Percentiles rank a stretch among this genome's conserved stretches.
These are phyloP conservation scores for Boletellus emodensis DNA, from an alignment of 768 basidiomycete species.

Conservation along the genomic window DNA sequence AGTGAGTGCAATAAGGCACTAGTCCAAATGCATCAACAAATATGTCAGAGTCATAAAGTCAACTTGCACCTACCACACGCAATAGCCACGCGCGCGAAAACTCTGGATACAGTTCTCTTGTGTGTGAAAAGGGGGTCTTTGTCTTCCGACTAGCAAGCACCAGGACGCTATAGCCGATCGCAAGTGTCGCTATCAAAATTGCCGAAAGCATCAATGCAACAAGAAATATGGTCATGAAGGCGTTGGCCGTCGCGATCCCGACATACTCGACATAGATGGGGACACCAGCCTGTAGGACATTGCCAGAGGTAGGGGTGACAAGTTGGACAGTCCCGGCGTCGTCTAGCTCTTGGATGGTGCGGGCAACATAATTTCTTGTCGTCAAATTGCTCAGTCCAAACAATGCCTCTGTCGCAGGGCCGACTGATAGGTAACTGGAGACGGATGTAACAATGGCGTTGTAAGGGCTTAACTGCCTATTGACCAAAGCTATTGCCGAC, in stretches of 20 bases:
- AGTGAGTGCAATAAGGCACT: conserved; percentile 61
- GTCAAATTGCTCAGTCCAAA: conserved; percentile 9
- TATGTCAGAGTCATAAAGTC: background rate
- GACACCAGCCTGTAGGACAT: conserved; percentile 74
- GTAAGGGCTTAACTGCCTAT: conserved; percentile 79
- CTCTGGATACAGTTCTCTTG: conserved; percentile 36
- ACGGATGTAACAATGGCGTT: conserved; percentile 35
- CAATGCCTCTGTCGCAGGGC: conserved; percentile 8
- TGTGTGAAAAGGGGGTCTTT: conserved; percentile 15
- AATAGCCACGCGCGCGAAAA: conserved; percentile 60
- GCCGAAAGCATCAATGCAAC: conserved; percentile 64
- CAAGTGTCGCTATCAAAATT: conserved; percentile 50
- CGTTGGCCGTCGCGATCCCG: conserved; percentile 80
- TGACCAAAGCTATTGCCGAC: conserved; percentile 70
- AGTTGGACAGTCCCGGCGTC: conserved; percentile 47
- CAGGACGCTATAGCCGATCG: conserved; percentile 46
- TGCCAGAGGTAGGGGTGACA: conserved; percentile 57
- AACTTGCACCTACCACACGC: conserved; percentile 53
- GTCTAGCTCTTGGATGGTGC: conserved; percentile 25
- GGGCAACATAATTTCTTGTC: conserved; percentile 10
- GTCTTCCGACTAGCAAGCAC: conserved; percentile 24
- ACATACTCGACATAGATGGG: conserved; percentile 78
- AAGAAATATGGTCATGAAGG: conserved; percentile 87
- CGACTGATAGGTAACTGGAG: background rate
- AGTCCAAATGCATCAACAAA: background rate